Percentiles rank a stretch among this genome's conserved stretches.
phyloP scores from a whole-genome alignment of 2,329 filamentous ascomycete species.

The Diaporthe helianthi region DNA sequence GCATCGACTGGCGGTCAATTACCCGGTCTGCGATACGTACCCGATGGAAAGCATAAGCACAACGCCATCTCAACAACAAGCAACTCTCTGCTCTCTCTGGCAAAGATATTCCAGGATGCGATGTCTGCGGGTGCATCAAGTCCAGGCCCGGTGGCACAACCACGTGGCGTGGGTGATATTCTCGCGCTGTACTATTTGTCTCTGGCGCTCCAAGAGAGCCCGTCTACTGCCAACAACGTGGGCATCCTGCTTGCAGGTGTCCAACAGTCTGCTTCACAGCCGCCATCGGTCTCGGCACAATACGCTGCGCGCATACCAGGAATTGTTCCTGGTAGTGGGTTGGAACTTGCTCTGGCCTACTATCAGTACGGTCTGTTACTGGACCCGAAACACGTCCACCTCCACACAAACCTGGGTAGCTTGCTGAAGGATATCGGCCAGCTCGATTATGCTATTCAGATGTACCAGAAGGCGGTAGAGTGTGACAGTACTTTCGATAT shows the following conservation, averaged over 20 bases:
- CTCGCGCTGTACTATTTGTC: slow-evolving; percentile 95
- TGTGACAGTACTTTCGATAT: slow-evolving; percentile 98
- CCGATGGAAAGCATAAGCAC: slow-evolving; percentile 74
- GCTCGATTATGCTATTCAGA: slow-evolving; percentile 86
- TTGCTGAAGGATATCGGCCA: slow-evolving; percentile 96
- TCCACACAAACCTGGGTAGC: slow-evolving; percentile 96
- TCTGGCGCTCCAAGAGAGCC: slow-evolving; percentile 90
- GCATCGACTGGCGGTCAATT: slow-evolving; percentile 72
- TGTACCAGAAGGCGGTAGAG: slow-evolving; percentile 94
- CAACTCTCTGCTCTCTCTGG: slow-evolving; percentile 91
- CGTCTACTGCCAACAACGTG: slow-evolving; percentile 97
- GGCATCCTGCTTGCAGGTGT: slow-evolving; percentile 96
- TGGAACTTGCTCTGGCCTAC: slow-evolving; percentile 87
- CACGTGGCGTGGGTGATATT: slow-evolving; percentile 87
- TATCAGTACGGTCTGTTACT: slow-evolving; percentile 93
- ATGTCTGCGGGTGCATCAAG: slow-evolving; percentile 77
- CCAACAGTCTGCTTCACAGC: slow-evolving; percentile 67
- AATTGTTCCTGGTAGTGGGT: slow-evolving; percentile 82
- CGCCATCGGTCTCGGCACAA: slow-evolving; percentile 38
- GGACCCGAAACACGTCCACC: slow-evolving; percentile 88
- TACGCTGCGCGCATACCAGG: slow-evolving; percentile 68
- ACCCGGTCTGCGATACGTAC: slow-evolving; percentile 78
- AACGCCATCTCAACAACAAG: slow-evolving; percentile 92
- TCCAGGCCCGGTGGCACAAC: slow-evolving; percentile 63
- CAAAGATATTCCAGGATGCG: slow-evolving; percentile 97